phyloP scores from a whole-genome alignment of 1,284 basidiomycete genomes.

The Malassezia brasiliensis region DNA sequence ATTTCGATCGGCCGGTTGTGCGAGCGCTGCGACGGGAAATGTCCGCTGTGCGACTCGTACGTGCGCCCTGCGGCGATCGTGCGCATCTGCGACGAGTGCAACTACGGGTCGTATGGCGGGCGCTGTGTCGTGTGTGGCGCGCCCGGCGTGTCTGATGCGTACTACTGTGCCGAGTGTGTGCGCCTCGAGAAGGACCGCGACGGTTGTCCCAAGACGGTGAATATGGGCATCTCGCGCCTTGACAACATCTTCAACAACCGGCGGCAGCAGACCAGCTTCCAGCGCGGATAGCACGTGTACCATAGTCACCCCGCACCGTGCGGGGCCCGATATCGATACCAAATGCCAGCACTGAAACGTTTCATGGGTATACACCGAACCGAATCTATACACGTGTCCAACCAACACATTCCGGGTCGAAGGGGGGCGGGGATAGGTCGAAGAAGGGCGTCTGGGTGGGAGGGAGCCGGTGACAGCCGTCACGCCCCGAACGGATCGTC shows the following conservation, averaged over 20 bases:
- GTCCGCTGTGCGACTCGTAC: constrained; percentile 98
- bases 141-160: constrained; percentile 44
- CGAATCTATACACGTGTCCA: too few species aligned
- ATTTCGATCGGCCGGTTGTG: constrained; percentile 91
- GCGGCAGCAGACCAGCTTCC: constrained; percentile 9
- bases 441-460: too few species aligned
- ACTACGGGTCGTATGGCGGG: constrained; percentile 88
- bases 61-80: constrained; percentile 95
- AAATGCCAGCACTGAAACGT: neutral
- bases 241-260: constrained; percentile 39
- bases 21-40: constrained; percentile 99
- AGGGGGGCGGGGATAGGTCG: too few species aligned
- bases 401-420: too few species aligned
- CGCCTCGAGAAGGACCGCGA: constrained; percentile 93
- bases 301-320: neutral
- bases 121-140: constrained; percentile 80
- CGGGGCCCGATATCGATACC: too few species aligned
- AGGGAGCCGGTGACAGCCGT: too few species aligned
- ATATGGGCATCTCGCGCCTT: constrained; percentile 58
- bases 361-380: neutral
- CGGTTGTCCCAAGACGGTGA: constrained; percentile 97
- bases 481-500: too few species aligned
- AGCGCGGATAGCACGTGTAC: constrained; percentile 6
- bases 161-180: constrained; percentile 59
- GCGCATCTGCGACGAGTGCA: constrained; percentile 97